phyloP scores from a whole-genome alignment of 805 yeast species.

The Lipomyces sp. region DNA sequence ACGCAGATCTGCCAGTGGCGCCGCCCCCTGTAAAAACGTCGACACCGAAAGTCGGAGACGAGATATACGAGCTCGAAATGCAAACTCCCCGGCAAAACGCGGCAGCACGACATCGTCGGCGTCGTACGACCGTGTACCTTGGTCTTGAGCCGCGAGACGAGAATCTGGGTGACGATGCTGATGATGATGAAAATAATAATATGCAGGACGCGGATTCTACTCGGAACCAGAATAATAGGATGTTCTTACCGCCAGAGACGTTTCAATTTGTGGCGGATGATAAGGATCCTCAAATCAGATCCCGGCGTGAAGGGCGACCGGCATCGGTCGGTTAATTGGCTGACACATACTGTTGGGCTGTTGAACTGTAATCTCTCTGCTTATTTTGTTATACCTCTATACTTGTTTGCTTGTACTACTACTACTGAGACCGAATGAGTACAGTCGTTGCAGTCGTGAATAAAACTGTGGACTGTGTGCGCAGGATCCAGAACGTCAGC shows the following conservation, averaged over 20 bases:
- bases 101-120: not conserved
- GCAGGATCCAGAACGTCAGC: not conserved
- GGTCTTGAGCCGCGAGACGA: not conserved
- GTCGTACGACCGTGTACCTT: not conserved
- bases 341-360: not conserved
- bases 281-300: not conserved
- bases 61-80: constrained; percentile 2
- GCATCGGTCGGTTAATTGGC: not conserved
- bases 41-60: not conserved
- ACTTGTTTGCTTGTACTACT: not conserved
- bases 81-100: not conserved
- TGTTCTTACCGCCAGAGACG: not conserved
- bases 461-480: not conserved
- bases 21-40: not conserved
- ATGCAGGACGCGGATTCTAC: not conserved
- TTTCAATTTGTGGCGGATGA: not conserved
- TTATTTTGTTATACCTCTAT: not conserved
- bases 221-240: not conserved
- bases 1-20: not conserved
- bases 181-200: not conserved
- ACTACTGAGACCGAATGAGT: not conserved
- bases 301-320: not conserved
- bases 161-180: not conserved
- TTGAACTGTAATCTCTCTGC: not conserved
- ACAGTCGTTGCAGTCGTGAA: not conserved